These are phyloP conservation scores for Penicillium fuscoglaucum DNA, from an alignment of 2,329 filamentous ascomycete genomes.

Conservation along the genomic window DNA sequence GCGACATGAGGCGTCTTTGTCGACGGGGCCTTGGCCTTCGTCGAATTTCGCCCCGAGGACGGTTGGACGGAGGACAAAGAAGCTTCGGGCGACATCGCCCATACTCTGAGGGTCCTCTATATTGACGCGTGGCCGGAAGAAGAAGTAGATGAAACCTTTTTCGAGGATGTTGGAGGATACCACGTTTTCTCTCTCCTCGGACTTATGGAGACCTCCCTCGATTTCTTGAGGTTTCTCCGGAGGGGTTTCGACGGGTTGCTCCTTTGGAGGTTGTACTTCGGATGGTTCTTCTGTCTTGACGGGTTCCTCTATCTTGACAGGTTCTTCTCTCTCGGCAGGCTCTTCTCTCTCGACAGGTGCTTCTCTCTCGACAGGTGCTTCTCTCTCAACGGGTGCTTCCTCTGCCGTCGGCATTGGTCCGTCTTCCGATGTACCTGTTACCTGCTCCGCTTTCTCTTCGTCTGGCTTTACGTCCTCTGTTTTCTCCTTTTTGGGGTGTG, in stretches of 20 bases:
- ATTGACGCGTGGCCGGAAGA: constrained; percentile 75
- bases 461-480: constrained; percentile 28
- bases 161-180: constrained; percentile 69
- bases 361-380: constrained; percentile 5
- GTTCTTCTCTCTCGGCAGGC: constrained; percentile 15
- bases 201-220: constrained; percentile 50
- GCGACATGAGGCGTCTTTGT: constrained; percentile 62
- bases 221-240: constrained; percentile 17
- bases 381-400: constrained; percentile 11
- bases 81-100: constrained; percentile 73
- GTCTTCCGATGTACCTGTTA: constrained; percentile 6
- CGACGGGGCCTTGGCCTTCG: constrained; percentile 51
- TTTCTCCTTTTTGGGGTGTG: constrained; percentile 43
- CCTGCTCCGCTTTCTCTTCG: constrained; percentile 16
- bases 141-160: constrained; percentile 90
- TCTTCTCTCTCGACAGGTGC: too few relatives aligned
- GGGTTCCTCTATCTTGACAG: neutral
- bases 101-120: constrained; percentile 68
- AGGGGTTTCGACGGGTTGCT: constrained; percentile 12
- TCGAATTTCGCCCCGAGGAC: constrained; percentile 67
- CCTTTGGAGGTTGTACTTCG: constrained; percentile 11
- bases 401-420: constrained; percentile 10
- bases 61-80: constrained; percentile 75
- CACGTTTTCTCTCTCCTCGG: constrained; percentile 52
- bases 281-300: constrained; percentile 16